phyloP scores from a whole-genome alignment of 176 grass and related monocot genomes.

The Bolboschoenus planiculmis region DNA sequence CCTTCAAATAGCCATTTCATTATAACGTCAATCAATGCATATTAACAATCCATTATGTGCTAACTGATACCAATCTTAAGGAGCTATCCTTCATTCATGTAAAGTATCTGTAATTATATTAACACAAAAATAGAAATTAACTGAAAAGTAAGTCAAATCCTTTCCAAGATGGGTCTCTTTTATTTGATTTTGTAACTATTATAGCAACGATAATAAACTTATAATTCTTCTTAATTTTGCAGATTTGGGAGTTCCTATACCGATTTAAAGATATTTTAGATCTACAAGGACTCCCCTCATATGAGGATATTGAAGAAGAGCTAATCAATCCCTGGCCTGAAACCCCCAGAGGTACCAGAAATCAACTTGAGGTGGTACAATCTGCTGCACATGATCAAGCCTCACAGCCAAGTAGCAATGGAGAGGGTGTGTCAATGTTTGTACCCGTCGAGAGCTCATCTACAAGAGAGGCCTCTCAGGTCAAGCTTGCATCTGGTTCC shows the following conservation, averaged over 20 bases:
- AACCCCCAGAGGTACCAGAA: conserved; percentile 5
- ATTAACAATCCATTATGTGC: background rate
- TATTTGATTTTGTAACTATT: background rate
- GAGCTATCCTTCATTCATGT: background rate
- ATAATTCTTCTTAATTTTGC: conserved; percentile 26
- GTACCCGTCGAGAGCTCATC: conserved; percentile 70
- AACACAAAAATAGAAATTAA: background rate
- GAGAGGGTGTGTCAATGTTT: conserved; percentile 39
- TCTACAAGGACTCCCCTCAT: conserved; percentile 70
- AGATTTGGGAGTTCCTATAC: conserved; percentile 84
- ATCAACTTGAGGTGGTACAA: conserved; percentile 38
- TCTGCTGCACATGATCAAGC: conserved; percentile 39
- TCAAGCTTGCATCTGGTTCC: conserved; percentile 55
- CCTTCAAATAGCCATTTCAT: background rate
- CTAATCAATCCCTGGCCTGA: conserved; percentile 89
- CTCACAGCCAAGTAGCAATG: conserved; percentile 47
- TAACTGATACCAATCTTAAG: background rate
- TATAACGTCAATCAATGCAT: background rate
- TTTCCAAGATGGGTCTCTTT: background rate
- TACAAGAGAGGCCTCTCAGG: conserved; percentile 50
- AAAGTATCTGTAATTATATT: background rate
- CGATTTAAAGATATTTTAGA: conserved; percentile 71
- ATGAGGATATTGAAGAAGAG: conserved; percentile 91
- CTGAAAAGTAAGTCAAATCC: background rate
- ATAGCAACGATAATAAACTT: background rate